Evolutionary conservation across 805 yeast genomes (phyloP), one percentile per base, ranked within the genome.

Genomic region (Cyberlindnera americana): DNA sequence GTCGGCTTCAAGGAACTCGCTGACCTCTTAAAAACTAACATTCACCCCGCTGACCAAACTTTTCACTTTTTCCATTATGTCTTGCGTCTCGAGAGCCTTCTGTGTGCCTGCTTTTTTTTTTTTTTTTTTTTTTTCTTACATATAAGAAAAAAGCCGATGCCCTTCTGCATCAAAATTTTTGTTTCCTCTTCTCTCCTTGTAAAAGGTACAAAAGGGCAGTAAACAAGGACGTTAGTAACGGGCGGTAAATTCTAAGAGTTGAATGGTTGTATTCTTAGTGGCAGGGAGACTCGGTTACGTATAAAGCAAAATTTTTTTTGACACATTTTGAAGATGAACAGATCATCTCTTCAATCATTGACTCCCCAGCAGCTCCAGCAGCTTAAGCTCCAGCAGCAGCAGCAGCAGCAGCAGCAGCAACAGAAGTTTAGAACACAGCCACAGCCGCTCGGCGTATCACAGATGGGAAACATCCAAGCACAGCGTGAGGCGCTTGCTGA

Each of bases 401-500:
- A 29, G 21, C 32, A 24, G 29, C 43, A 39, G 14, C 35, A 29
- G 17, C 38, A 38, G 35, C 38, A 36, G 26, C 43, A 43, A 36
- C 43, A 33, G 22, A 41, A 37, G 35, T 28, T 41, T 36, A 33
- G 37, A 14, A n/a, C 38, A 8, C 47, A 44, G 29, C 35, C 34
- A 8, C 41, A 39, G 33, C 53, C 48, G 11, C 42, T 43, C 22
- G 41, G 38, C 6, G 27, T 32, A 9, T 38, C 46, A 6, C 49
- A 46, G 29, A 38, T 43, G 47, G 52, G 37, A 23, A 44, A 33
- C 27, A 40, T 46, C 30, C 50, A 44, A 25, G 48, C 44, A 16
- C 52, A 38, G 26, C 50, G 49, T 13, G 57, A 51, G 28, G 58
- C 59, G 1, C 55, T 45, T 12, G 45, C 59, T 6, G 72, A 75